Percentiles rank a stretch among this genome's conserved stretches.
phyloP scores from a whole-genome alignment of 345 rosid species.

The Noccaea caerulescens region DNA sequence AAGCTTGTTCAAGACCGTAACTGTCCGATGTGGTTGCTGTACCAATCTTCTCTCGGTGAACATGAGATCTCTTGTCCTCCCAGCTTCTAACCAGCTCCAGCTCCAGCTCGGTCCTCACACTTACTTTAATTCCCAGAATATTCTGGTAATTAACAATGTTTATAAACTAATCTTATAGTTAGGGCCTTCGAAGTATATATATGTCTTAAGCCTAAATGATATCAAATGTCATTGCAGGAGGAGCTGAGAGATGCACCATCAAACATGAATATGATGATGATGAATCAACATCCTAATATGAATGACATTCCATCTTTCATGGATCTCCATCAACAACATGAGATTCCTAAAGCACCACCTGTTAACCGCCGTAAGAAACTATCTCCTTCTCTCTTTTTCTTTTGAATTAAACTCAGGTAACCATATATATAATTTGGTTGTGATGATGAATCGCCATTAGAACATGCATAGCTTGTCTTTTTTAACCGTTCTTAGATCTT shows the following conservation, averaged over 20 bases:
- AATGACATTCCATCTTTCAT: constrained; percentile 50
- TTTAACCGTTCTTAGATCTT: constrained; percentile 11
- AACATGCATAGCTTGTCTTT: constrained; percentile 31
- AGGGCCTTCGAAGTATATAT: background rate
- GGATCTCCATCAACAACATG: constrained; percentile 56
- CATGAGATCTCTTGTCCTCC: constrained; percentile 71
- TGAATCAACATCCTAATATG: constrained; percentile 67
- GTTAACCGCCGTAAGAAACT: constrained; percentile 80
- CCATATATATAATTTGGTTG: background rate
- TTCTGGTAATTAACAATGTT: constrained; percentile 52
- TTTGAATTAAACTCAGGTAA: background rate
- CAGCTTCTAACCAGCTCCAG: constrained; percentile 78
- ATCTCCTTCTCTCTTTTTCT: background rate
- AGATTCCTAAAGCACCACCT: constrained; percentile 70
- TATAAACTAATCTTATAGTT: constrained; percentile 13
- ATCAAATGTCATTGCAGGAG: constrained; percentile 55
- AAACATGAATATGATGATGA: constrained; percentile 66
- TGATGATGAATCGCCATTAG: background rate
- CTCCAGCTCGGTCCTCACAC: constrained; percentile 64
- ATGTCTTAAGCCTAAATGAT: background rate
- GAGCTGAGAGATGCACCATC: constrained; percentile 75
- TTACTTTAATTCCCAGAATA: constrained; percentile 77
- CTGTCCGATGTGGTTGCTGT: constrained; percentile 98
- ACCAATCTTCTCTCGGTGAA: constrained; percentile 82
- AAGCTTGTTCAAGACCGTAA: constrained; percentile 95